Conservation (phyloP, 2,329 filamentous ascomycete species). For the Amauroascus niger region DNA sequence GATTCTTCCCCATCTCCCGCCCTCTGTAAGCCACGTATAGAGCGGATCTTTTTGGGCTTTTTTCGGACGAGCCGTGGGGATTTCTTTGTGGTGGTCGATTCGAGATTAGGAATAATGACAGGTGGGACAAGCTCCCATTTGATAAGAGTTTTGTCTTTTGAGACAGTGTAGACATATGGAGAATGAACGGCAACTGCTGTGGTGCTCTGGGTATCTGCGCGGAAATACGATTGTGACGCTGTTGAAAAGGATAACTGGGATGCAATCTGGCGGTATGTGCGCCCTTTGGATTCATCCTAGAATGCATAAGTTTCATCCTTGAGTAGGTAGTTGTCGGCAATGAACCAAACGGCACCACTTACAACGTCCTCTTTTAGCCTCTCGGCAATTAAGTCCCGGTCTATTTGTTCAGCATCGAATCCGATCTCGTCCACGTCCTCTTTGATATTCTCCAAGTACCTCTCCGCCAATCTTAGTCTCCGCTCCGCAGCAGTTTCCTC, state of each 20-base stretch:
- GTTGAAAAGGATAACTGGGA: constrained; percentile 59
- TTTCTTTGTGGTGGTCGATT: constrained; percentile 55
- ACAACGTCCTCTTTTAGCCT: constrained; percentile 79
- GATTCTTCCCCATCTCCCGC: constrained; percentile 36
- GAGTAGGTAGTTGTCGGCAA: not conserved
- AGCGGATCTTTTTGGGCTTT: constrained; percentile 39
- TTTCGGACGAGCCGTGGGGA: constrained; percentile 37
- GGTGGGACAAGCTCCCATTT: constrained; percentile 73
- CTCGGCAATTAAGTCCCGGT: constrained; percentile 84
- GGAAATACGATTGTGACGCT: constrained; percentile 62
- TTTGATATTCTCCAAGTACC: constrained; percentile 83
- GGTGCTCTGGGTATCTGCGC: constrained; percentile 64
- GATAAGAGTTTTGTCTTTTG: constrained; percentile 71
- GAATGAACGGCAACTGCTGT: constrained; percentile 71
- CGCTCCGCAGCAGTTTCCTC: constrained; percentile 83
- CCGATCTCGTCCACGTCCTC: constrained; percentile 73
- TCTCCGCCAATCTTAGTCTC: constrained; percentile 75
- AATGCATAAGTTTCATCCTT: constrained; percentile 9
- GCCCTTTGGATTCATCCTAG: constrained; percentile 73
- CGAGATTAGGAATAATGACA: constrained; percentile 17
- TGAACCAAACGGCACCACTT: constrained; percentile 23
- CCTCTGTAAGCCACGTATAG: constrained; percentile 41
- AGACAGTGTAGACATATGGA: constrained; percentile 78
- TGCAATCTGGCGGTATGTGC: constrained; percentile 73
- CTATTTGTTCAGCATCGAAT: constrained; percentile 90